Conservation (phyloP, 257 asterid genomes). For the Rehmannia glutinosa region DNA sequence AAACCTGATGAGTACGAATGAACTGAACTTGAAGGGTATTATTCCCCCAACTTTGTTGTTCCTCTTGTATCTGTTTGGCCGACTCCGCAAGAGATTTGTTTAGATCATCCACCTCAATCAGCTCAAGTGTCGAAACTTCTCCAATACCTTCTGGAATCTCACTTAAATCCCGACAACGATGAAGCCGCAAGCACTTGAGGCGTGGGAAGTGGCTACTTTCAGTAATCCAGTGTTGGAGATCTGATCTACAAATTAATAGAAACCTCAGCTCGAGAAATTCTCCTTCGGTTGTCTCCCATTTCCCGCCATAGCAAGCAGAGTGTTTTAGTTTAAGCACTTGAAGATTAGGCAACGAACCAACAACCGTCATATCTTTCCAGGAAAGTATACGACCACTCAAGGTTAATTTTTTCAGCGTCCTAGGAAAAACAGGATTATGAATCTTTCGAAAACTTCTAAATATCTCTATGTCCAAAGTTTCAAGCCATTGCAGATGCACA, state of each 20-base stretch:
- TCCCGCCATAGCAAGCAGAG: neutral
- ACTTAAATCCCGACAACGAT: neutral
- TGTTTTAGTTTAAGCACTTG: conserved; percentile 1
- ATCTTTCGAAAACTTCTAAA: neutral
- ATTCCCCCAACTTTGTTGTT: neutral
- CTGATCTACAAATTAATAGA: neutral
- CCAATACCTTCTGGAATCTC: conserved; percentile 7
- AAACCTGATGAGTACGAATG: too few relatives aligned
- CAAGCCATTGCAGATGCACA: neutral
- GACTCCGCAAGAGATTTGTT: neutral
- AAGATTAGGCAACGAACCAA: conserved; percentile 7
- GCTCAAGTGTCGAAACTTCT: neutral
- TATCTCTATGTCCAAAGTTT: neutral
- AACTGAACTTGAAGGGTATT: neutral
- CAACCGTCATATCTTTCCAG: neutral
- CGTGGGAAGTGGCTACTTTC: conserved; percentile 12
- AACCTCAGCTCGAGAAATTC: conserved; percentile 3
- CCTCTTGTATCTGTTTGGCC: neutral
- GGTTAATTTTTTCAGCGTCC: neutral
- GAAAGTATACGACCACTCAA: neutral
- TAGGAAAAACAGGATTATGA: neutral
- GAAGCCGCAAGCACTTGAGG: neutral
- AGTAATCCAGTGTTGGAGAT: neutral
- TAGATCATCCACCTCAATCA: neutral
- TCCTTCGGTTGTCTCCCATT: neutral